Base-by-base conservation (phyloP, 768 basidiomycete species). In the Pulveroboletus frians region DNA sequence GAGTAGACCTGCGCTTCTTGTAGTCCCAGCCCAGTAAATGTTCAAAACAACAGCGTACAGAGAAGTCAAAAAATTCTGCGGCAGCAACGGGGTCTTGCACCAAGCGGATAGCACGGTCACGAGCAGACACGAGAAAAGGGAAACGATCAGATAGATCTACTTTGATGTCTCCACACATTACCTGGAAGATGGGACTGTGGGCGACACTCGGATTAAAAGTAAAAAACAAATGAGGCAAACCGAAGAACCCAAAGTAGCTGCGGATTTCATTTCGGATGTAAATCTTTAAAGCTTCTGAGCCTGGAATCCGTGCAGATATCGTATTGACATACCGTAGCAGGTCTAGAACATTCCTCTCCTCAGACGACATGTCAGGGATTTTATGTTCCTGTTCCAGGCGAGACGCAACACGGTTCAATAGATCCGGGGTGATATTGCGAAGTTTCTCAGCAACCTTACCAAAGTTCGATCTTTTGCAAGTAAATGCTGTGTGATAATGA, bases 11-110 rank as follows among this genome's bases (percentile, higher is more conserved):
- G 27, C 27, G 9, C 4, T 27, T 4, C 4, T 9, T 35, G 9
- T 34, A 44, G 23, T 44, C 43, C 43, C 43, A 51, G 21, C 58
- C 23, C 39, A 31, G 5, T 3, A 31, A 13, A 13, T 31, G 3
- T 13, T 31, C 9, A 9, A 71, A 67, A 18, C 67, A 51, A 47
- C 49, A 0, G 26, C 1, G 4, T 4, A 68, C 52, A 51, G 43
- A 21, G 44, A 65, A 67, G 4, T 66, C 54, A 54, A 62, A 70
- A 43, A 69, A 69, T 5, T 69, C 60, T 2, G 64, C 64, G n/a
- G 65, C 69, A 3, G 65, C 61, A 18, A 70, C 67, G 35, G 70
- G 69, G 49, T 71, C 68, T 15, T 59, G 45, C 0, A 68, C 67
- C 0, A 71, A 18, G 0, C 61, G 29, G 0, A 60, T n/a, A 3